These are phyloP conservation scores for Sclerotinia borealis DNA, from an alignment of 2,329 filamentous ascomycete genomes.

Conservation along the genomic window DNA sequence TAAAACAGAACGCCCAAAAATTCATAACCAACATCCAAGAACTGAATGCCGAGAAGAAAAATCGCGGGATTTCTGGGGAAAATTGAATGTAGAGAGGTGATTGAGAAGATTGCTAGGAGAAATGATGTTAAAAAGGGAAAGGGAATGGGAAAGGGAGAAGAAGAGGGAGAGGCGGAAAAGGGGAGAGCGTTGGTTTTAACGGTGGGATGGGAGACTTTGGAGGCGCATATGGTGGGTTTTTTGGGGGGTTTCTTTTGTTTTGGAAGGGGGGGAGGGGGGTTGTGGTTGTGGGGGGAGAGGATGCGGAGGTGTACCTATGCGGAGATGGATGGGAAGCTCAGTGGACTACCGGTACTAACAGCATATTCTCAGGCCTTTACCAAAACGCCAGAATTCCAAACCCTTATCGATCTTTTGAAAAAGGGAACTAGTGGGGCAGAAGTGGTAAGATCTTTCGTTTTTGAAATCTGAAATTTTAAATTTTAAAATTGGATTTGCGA, in stretches of 20 bases:
- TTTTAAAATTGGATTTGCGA: too few relatives aligned
- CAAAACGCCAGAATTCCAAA: constrained; percentile 20
- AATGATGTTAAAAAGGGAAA: neutral
- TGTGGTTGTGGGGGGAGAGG: neutral
- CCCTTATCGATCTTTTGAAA: constrained; percentile 18
- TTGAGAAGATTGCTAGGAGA: neutral
- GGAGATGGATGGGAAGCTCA: neutral
- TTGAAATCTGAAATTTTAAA: too few relatives aligned
- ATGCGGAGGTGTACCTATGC: too few relatives aligned
- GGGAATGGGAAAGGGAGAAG: constrained; percentile 10
- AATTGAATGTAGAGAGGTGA: neutral
- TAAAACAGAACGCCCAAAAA: neutral
- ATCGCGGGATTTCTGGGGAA: neutral
- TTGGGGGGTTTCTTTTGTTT: neutral
- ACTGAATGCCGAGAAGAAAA: neutral
- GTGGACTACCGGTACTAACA: too few relatives aligned
- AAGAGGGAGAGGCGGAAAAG: constrained; percentile 11
- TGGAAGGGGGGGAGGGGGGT: neutral
- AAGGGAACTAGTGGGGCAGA: neutral
- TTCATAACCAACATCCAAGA: neutral
- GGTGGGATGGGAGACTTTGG: constrained; percentile 24
- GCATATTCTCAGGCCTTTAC: constrained; percentile 16
- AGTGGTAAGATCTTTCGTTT: constrained; percentile 8
- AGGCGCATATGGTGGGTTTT: constrained; percentile 18
- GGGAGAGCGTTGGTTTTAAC: constrained; percentile 18